Evolutionary conservation across 805 yeast genomes (phyloP).

Genomic region (Myxozyma neotropica): DNA sequence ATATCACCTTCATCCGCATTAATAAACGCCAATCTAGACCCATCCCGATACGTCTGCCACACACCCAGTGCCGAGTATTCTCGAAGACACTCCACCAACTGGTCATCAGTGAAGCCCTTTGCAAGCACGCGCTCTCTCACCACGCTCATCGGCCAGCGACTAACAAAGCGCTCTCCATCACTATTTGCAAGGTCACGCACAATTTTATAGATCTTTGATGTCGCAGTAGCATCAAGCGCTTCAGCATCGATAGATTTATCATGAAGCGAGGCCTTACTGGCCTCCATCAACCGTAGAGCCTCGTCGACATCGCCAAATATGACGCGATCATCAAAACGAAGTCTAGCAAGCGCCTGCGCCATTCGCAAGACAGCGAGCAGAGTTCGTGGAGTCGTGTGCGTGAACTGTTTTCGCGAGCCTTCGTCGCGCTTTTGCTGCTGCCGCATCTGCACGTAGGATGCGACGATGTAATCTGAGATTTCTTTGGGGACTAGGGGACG

Average conservation of each 20-base stretch:
- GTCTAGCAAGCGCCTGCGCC: slow-evolving; percentile 91
- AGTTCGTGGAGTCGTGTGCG: slow-evolving; percentile 95
- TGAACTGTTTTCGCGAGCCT: slow-evolving; percentile 73
- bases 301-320: slow-evolving; percentile 87
- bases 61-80: slow-evolving; percentile 73
- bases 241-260: slow-evolving; percentile 52
- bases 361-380: slow-evolving; percentile 85
- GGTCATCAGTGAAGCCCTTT: slow-evolving; percentile 81
- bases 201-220: slow-evolving; percentile 70
- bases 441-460: slow-evolving; percentile 85
- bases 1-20: slow-evolving; percentile 22
- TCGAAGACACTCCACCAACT: slow-evolving; percentile 70
- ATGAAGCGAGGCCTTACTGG: slow-evolving; percentile 80
- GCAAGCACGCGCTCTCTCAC: slow-evolving; percentile 68
- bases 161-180: slow-evolving; percentile 44
- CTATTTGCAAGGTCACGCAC: slow-evolving; percentile 60
- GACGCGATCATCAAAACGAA: slow-evolving; percentile 76
- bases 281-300: slow-evolving; percentile 82
- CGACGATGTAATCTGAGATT: slow-evolving; percentile 84
- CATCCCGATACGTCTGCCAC: slow-evolving; percentile 49
- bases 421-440: slow-evolving; percentile 84
- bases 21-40: slow-evolving; percentile 28
- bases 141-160: slow-evolving; percentile 49
- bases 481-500: slow-evolving; percentile 83
- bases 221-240: slow-evolving; percentile 58